Evolutionary conservation across 495 filamentous ascomycete genomes (phyloP).

Genomic region (Mytilinidion resinicola): DNA sequence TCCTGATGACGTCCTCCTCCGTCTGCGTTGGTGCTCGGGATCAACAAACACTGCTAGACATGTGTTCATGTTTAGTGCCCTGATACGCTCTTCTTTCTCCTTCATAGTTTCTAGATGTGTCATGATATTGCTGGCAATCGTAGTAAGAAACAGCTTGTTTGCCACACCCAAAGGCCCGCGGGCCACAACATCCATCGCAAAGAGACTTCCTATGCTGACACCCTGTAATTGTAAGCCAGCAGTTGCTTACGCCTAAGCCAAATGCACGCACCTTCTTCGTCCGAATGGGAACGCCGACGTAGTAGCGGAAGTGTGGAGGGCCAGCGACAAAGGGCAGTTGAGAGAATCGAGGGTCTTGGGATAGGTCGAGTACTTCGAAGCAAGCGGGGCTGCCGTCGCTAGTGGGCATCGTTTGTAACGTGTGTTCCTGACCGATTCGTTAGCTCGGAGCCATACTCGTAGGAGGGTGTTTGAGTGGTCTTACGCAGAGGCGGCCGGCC

Average conservation of each 20-base stretch:
- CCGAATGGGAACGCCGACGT: constrained; percentile 18
- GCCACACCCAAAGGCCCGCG: neutral
- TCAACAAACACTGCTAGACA: constrained; percentile 21
- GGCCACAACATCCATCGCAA: constrained; percentile 11
- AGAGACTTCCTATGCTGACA: constrained; percentile 17
- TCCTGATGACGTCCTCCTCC: neutral
- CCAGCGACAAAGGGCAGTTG: constrained; percentile 6
- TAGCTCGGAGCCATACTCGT: neutral
- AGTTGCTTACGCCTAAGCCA: too few species aligned
- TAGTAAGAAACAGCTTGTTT: constrained; percentile 3
- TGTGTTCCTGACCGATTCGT: constrained; percentile 10
- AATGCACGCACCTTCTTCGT: constrained; percentile 3
- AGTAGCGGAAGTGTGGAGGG: constrained; percentile 15
- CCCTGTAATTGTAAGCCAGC: neutral
- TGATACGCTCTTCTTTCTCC: constrained; percentile 12
- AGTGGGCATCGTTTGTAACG: neutral
- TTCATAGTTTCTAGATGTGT: constrained; percentile 19
- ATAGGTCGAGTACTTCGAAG: constrained; percentile 14
- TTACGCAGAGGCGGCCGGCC: constrained; percentile 43
- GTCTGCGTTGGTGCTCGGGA: constrained; percentile 7
- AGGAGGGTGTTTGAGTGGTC: neutral
- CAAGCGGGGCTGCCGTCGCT: constrained; percentile 8
- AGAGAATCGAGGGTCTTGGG: constrained; percentile 16
- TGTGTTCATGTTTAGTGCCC: constrained; percentile 12
- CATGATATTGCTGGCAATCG: constrained; percentile 16